A percentile compares a stretch with the other conserved stretches of the same genome.
phyloP scores from a whole-genome alignment of 805 yeast species.

The Barnettozyma pratensis region DNA sequence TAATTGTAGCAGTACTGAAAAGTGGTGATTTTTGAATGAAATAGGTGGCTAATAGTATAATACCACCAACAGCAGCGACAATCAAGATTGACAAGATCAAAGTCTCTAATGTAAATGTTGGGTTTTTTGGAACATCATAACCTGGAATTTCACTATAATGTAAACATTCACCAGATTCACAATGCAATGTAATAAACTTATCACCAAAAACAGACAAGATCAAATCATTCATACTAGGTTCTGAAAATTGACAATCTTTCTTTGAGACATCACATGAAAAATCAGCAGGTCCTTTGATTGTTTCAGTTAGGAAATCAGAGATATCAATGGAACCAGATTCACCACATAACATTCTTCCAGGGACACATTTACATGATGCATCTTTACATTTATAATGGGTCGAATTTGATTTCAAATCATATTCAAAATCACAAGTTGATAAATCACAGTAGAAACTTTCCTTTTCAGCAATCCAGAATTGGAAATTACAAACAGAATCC shows the following conservation, averaged over 20 bases:
- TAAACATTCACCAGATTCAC: conserved; percentile 86
- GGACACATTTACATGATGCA: conserved; percentile 84
- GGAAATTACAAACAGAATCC: conserved; percentile 70
- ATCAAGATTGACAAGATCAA: conserved; percentile 42
- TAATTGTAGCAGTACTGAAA: conserved; percentile 34
- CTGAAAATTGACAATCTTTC: conserved; percentile 73
- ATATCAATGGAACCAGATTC: conserved; percentile 91
- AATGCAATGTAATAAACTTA: conserved; percentile 73
- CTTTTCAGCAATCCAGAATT: conserved; percentile 89
- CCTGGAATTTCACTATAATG: conserved; percentile 94
- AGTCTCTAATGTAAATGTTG: conserved; percentile 39
- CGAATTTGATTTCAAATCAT: conserved; percentile 54
- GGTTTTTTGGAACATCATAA: conserved; percentile 56
- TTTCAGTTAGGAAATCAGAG: conserved; percentile 84
- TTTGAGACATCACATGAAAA: conserved; percentile 69
- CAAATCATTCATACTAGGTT: conserved; percentile 93
- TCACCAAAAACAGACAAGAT: conserved; percentile 94
- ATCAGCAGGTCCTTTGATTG: conserved; percentile 91
- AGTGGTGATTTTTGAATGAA: conserved; percentile 58
- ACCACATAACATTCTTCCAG: conserved; percentile 92
- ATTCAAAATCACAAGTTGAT: conserved; percentile 62
- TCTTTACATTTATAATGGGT: conserved; percentile 75
- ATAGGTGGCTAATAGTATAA: conserved; percentile 35
- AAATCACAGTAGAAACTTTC: conserved; percentile 92
- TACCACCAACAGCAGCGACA: conserved; percentile 33